These are phyloP conservation scores for Hypericum androsaemum DNA, from an alignment of 345 rosid species.

Conservation along the genomic window DNA sequence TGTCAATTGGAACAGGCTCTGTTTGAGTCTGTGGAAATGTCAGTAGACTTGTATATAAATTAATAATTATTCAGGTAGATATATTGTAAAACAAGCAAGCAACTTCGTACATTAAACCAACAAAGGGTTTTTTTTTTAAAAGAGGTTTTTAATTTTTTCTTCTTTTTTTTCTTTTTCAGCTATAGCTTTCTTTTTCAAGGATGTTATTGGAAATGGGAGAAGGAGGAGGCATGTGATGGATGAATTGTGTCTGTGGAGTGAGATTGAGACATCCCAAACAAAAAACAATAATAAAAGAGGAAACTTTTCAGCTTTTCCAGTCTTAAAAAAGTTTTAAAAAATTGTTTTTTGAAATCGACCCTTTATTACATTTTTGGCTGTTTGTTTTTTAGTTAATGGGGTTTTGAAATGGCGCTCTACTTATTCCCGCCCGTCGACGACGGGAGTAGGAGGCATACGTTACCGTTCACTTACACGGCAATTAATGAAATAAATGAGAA, in stretches of 20 bases:
- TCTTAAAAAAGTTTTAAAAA: background rate
- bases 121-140: too few relatives aligned
- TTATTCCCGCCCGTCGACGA: constrained; percentile 30
- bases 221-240: constrained; percentile 18
- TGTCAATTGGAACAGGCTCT: background rate
- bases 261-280: background rate
- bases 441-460: background rate
- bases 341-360: constrained; percentile 1
- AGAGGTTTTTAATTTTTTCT: too few relatives aligned
- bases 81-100: too few relatives aligned
- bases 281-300: background rate
- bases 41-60: constrained; percentile 10
- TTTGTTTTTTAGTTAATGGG: background rate
- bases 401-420: constrained; percentile 19
- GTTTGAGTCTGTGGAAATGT: constrained; percentile 29
- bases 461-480: too few relatives aligned
- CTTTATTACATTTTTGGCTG: background rate
- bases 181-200: background rate
- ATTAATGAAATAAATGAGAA: too few relatives aligned
- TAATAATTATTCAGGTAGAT: background rate
- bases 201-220: background rate
- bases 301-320: constrained; percentile 28
- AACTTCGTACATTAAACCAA: too few relatives aligned
- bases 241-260: constrained; percentile 12
- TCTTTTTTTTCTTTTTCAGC: background rate